These are phyloP conservation scores for Mucor irregularis DNA, from an alignment of 371 early-diverging fungal species.

Conservation along the genomic window DNA sequence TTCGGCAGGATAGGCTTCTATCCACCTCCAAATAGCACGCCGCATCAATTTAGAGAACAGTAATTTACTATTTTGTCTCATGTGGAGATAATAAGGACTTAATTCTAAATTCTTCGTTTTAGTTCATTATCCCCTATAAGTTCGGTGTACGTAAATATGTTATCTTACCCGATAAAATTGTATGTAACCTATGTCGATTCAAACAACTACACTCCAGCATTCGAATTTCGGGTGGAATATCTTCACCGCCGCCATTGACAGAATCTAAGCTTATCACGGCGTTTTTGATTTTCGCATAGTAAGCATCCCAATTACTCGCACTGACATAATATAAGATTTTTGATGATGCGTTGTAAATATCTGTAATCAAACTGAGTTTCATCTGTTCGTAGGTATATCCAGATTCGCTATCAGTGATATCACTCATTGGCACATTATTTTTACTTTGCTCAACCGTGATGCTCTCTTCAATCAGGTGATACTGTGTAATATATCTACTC, in stretches of 20 bases:
- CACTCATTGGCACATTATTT: not conserved
- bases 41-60: slow-evolving; percentile 69
- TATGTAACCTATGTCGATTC: slow-evolving; percentile 64
- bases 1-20: slow-evolving; percentile 71
- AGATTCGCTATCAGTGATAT: slow-evolving; percentile 7
- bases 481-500: slow-evolving; percentile 64
- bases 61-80: slow-evolving; percentile 66
- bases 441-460: slow-evolving; percentile 23
- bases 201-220: slow-evolving; percentile 75
- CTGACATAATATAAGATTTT: slow-evolving; percentile 77
- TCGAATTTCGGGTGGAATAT: slow-evolving; percentile 66
- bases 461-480: slow-evolving; percentile 40
- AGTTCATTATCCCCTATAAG: not conserved
- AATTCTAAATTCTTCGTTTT: slow-evolving; percentile 48
- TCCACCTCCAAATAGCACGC: slow-evolving; percentile 86
- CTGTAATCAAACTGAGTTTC: slow-evolving; percentile 47
- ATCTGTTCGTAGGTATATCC: slow-evolving; percentile 34
- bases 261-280: slow-evolving; percentile 51
- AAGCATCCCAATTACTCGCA: slow-evolving; percentile 80
- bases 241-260: slow-evolving; percentile 41
- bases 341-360: slow-evolving; percentile 70
- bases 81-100: slow-evolving; percentile 60
- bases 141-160: not conserved
- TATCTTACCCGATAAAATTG: slow-evolving; percentile 64
- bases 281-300: slow-evolving; percentile 69